phyloP scores from a whole-genome alignment of 768 basidiomycete species.

The Hygrocybe coccinea region DNA sequence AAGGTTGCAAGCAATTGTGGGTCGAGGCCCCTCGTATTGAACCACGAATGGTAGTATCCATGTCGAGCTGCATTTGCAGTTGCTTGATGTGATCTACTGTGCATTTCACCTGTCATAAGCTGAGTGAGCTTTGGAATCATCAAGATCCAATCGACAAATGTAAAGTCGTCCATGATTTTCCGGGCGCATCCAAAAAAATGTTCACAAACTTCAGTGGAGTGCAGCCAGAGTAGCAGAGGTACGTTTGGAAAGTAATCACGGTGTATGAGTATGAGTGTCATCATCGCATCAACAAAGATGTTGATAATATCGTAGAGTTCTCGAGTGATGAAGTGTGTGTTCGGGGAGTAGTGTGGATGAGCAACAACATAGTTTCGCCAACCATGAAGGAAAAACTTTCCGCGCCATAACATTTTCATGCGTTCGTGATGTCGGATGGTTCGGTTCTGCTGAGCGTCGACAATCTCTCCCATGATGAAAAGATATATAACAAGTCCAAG shows the following conservation, averaged over 20 bases:
- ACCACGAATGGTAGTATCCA: conserved; percentile 22
- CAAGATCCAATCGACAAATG: conserved; percentile 14
- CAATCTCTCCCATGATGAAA: too few species aligned
- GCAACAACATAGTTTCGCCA: conserved; percentile 21
- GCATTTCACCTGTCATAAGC: conserved; percentile 13
- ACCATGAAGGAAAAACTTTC: conserved; percentile 13
- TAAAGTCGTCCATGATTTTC: conserved; percentile 22
- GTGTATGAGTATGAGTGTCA: conserved; percentile 19
- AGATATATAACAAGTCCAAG: too few species aligned
- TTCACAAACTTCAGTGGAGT: conserved; percentile 27
- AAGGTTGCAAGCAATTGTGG: conserved; percentile 7
- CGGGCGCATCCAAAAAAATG: conserved; percentile 27
- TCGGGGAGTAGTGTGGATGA: conserved; percentile 15
- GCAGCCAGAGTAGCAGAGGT: conserved; percentile 30
- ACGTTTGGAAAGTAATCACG: conserved; percentile 10
- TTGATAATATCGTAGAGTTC: conserved; percentile 20
- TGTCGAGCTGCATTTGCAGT: conserved; percentile 13
- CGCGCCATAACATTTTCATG: too few species aligned
- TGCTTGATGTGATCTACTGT: conserved; percentile 5
- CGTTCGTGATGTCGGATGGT: too few species aligned
- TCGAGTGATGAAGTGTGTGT: conserved; percentile 21
- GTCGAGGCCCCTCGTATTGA: conserved; percentile 15
- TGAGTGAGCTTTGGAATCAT: conserved; percentile 19
- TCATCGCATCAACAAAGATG: conserved; percentile 17
- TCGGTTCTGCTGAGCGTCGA: too few species aligned